These are phyloP conservation scores for Ophiostoma montium DNA, from an alignment of 2,329 filamentous ascomycete genomes.

Conservation along the genomic window DNA sequence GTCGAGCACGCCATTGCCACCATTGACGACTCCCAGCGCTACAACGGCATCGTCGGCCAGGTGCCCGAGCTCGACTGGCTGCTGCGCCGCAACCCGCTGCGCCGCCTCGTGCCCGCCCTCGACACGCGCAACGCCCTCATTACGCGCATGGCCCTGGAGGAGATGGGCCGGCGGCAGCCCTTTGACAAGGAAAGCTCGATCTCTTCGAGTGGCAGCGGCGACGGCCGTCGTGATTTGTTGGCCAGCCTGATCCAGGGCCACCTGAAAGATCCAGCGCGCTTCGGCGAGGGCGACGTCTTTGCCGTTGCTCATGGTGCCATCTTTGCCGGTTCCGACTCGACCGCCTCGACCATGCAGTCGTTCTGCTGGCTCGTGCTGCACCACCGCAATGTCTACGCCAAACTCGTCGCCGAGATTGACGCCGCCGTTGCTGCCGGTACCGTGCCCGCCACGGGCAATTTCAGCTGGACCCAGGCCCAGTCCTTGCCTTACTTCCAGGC, in stretches of 20 bases:
- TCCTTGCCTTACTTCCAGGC: conserved; percentile 40
- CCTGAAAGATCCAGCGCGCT: conserved; percentile 32
- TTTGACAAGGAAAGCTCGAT: conserved; percentile 33
- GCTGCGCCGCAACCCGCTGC: conserved; percentile 35
- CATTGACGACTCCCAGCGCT: conserved; percentile 37
- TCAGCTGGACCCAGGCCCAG: conserved; percentile 34
- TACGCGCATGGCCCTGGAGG: conserved; percentile 37
- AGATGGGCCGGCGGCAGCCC: conserved; percentile 31
- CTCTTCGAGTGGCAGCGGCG: conserved; percentile 27
- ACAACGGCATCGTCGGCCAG: conserved; percentile 38
- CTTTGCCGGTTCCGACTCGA: conserved; percentile 47
- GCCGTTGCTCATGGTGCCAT: conserved; percentile 43
- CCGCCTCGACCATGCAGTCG: conserved; percentile 43
- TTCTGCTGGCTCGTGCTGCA: conserved; percentile 38
- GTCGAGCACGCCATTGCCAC: conserved; percentile 36
- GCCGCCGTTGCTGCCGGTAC: conserved; percentile 22
- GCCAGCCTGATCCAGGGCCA: conserved; percentile 37
- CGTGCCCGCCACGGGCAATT: conserved; percentile 26
- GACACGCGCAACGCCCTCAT: conserved; percentile 31
- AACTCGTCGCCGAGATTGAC: conserved; percentile 30
- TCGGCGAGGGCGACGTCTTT: conserved; percentile 39
- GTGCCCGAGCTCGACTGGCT: conserved; percentile 34
- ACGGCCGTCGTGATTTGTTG: conserved; percentile 35
- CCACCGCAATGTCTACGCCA: conserved; percentile 26
- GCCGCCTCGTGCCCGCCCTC: conserved; percentile 28